Percentiles rank a stretch among this genome's conserved stretches.
These are phyloP conservation scores for Phialophora chinensis DNA, from an alignment of 2,329 filamentous ascomycete species.

Conservation along the genomic window DNA sequence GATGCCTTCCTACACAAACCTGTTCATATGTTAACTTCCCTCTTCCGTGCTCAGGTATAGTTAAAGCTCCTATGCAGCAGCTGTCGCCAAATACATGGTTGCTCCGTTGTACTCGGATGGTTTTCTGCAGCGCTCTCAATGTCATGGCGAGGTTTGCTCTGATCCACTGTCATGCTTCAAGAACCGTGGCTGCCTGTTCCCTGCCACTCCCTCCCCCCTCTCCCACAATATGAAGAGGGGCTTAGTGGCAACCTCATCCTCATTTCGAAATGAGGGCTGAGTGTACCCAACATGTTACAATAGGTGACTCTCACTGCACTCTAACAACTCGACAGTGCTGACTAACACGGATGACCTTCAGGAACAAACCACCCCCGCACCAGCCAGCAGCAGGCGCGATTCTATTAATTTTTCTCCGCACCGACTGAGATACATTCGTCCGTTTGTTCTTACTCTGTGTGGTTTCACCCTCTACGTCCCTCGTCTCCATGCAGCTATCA, in stretches of 20 bases:
- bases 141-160: not conserved
- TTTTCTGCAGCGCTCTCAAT: not conserved
- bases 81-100: not conserved
- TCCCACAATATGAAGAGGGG: not conserved
- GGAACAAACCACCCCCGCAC: not conserved
- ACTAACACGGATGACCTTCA: not conserved
- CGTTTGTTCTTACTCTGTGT: not conserved
- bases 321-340: too few relatives aligned
- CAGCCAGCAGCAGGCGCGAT: not conserved
- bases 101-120: not conserved
- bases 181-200: too few relatives aligned
- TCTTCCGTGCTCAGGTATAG: not conserved
- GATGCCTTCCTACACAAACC: not conserved
- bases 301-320: too few relatives aligned
- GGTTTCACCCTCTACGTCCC: not conserved
- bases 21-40: not conserved
- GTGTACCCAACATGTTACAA: too few relatives aligned
- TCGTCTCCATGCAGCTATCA: not conserved
- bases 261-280: too few relatives aligned
- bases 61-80: not conserved
- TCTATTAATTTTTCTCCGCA: not conserved
- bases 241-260: not conserved
- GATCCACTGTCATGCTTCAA: not conserved
- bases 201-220: not conserved
- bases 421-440: not conserved